Percentiles rank a stretch among this genome's conserved stretches.
Conservation (phyloP, 179 eudicot species). For the Spinacia oleracea region DNA sequence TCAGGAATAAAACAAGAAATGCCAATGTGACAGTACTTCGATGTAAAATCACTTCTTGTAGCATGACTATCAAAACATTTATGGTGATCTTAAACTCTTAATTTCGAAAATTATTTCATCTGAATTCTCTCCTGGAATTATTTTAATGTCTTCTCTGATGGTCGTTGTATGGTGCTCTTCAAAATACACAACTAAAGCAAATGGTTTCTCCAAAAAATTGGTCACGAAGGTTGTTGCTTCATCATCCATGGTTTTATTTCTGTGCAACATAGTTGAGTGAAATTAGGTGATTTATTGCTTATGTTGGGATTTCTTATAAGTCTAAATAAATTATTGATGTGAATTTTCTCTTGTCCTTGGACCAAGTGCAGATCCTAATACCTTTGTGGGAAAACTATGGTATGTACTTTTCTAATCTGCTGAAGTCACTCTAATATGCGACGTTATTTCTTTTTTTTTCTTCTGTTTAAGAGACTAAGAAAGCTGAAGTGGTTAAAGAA, state of each 20-base stretch:
- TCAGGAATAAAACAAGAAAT: no score
- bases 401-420: conserved; percentile 43
- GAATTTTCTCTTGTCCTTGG: conserved; percentile 87
- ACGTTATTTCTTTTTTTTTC: no score
- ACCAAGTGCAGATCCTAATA: conserved; percentile 72
- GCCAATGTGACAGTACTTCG: no score
- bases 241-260: conserved; percentile 16
- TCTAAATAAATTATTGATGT: conserved; percentile 80
- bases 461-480: no score
- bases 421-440: no score
- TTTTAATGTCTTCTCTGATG: conserved; percentile 14
- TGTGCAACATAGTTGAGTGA: no score
- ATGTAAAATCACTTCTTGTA: no score
- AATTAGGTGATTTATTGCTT: no score
- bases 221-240: conserved; percentile 71
- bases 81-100: no score
- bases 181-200: conserved; percentile 57
- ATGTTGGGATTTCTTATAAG: conserved; percentile 58
- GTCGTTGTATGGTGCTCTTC: conserved; percentile 16
- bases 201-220: conserved; percentile 95
- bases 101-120: conserved; percentile 9
- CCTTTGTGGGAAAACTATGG: conserved; percentile 88
- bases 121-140: conserved; percentile 21
- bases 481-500: no score
- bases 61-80: no score